Conservation (phyloP, 306 rosid species). For the Vigna angularis region DNA sequence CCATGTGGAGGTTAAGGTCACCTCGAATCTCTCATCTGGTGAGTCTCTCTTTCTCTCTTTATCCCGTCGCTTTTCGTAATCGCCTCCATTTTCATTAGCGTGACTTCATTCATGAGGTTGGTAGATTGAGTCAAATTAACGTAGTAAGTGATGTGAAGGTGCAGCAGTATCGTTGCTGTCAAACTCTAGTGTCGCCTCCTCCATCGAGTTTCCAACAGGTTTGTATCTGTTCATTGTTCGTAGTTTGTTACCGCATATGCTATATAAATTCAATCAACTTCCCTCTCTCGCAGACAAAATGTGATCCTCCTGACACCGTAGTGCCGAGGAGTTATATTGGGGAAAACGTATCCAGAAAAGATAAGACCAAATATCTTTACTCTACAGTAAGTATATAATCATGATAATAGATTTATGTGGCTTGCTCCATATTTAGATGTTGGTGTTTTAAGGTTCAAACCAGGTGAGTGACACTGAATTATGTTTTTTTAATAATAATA, state of each 20-base stretch:
- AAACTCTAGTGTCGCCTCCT: constrained; percentile 28
- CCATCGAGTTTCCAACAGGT: constrained; percentile 21
- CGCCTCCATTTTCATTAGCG: background rate
- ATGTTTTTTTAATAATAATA: constrained; percentile 17
- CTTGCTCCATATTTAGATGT: background rate
- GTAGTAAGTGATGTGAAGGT: background rate
- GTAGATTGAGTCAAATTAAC: constrained; percentile 35
- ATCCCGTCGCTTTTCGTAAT: background rate
- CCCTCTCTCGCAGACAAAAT: background rate
- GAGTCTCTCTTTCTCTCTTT: constrained; percentile 34
- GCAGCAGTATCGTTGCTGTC: constrained; percentile 20
- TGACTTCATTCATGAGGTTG: constrained; percentile 33
- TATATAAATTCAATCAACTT: background rate
- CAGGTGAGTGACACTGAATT: background rate
- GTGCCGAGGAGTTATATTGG: constrained; percentile 43
- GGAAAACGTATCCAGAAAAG: constrained; percentile 52
- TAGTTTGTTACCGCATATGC: background rate
- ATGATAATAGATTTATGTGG: background rate
- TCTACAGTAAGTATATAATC: constrained; percentile 44
- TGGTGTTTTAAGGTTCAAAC: background rate
- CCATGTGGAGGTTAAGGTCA: constrained; percentile 50
- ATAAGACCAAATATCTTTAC: constrained; percentile 48
- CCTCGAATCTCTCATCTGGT: constrained; percentile 46
- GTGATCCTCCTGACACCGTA: background rate
- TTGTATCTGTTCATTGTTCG: background rate